Evolutionary conservation across 352 stramenopile genomes (phyloP).

Genomic region (Plasmopara halstedii): DNA sequence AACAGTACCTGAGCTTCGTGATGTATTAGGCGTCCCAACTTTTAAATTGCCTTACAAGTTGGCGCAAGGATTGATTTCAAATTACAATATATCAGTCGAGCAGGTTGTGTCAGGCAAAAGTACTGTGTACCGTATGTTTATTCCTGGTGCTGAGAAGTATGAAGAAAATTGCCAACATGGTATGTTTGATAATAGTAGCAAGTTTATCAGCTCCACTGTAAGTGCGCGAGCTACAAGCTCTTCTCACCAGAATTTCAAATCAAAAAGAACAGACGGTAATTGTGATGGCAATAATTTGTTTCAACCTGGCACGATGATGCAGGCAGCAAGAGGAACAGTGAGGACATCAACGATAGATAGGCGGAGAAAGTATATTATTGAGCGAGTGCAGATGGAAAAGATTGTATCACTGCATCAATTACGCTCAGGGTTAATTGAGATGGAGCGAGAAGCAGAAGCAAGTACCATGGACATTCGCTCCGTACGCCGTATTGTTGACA

Average conservation of each 20-base stretch:
- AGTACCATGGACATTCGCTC: slow-evolving; percentile 59
- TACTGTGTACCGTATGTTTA: slow-evolving; percentile 82
- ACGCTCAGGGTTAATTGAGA: slow-evolving; percentile 38
- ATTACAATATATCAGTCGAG: slow-evolving; percentile 71
- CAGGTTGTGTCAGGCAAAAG: slow-evolving; percentile 73
- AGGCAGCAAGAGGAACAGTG: slow-evolving; percentile 41
- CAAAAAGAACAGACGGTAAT: slow-evolving; percentile 9
- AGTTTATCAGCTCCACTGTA: slow-evolving; percentile 4
- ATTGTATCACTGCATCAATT: slow-evolving; percentile 68
- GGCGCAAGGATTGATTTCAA: slow-evolving; percentile 67
- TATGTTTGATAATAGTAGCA: slow-evolving; percentile 1
- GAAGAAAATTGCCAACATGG: slow-evolving; percentile 2
- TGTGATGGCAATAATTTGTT: slow-evolving; percentile 6
- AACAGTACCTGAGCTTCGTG: slow-evolving; percentile 73
- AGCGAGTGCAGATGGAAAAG: slow-evolving; percentile 47
- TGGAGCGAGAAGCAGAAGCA: slow-evolving; percentile 35
- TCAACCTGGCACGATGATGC: slow-evolving; percentile 54
- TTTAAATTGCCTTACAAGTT: slow-evolving; percentile 81
- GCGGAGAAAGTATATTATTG: slow-evolving; percentile 45
- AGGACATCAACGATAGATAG: slow-evolving; percentile 47
- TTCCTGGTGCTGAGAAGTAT: slow-evolving; percentile 15
- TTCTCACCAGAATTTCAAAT: slow-evolving; percentile 22
- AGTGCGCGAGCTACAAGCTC: slow-evolving; percentile 21
- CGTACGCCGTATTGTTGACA: slow-evolving; percentile 53
- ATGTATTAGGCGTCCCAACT: slow-evolving; percentile 70